phyloP scores from a whole-genome alignment of 2,329 filamentous ascomycete species.

The Penicillium sp. region DNA sequence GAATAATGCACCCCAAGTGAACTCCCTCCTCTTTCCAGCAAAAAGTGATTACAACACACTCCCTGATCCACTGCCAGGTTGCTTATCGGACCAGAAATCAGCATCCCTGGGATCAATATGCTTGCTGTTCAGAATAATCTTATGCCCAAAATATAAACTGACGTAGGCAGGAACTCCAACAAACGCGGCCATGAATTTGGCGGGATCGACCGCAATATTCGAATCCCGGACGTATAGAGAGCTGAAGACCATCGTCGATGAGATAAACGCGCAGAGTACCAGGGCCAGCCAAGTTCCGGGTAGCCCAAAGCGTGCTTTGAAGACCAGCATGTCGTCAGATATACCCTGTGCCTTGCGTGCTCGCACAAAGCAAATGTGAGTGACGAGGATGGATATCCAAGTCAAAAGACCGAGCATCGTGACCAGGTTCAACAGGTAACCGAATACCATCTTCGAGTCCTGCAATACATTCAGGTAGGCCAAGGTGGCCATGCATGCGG shows the following conservation, averaged over 20 bases:
- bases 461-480: conserved; percentile 69
- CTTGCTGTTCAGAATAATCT: conserved; percentile 61
- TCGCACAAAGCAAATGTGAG: conserved; percentile 69
- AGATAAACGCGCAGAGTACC: conserved; percentile 72
- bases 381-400: conserved; percentile 71
- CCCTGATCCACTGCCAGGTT: conserved; percentile 57
- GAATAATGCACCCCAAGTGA: no score
- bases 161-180: conserved; percentile 77
- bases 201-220: conserved; percentile 66
- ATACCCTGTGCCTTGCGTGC: conserved; percentile 67
- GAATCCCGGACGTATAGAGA: conserved; percentile 62
- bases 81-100: conserved; percentile 74
- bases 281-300: conserved; percentile 71
- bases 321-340: conserved; percentile 62
- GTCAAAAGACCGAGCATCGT: conserved; percentile 70
- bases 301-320: conserved; percentile 72
- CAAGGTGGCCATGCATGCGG: conserved; percentile 66
- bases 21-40: neutral
- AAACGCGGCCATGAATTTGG: conserved; percentile 77
- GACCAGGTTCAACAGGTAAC: conserved; percentile 69
- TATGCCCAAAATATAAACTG: conserved; percentile 70
- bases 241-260: conserved; percentile 79
- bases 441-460: conserved; percentile 63
- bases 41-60: neutral
- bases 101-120: conserved; percentile 62